Evolutionary conservation across 805 yeast genomes (phyloP), one percentile per base, ranked within the genome.

Genomic region (Myxozyma melibiosi): DNA sequence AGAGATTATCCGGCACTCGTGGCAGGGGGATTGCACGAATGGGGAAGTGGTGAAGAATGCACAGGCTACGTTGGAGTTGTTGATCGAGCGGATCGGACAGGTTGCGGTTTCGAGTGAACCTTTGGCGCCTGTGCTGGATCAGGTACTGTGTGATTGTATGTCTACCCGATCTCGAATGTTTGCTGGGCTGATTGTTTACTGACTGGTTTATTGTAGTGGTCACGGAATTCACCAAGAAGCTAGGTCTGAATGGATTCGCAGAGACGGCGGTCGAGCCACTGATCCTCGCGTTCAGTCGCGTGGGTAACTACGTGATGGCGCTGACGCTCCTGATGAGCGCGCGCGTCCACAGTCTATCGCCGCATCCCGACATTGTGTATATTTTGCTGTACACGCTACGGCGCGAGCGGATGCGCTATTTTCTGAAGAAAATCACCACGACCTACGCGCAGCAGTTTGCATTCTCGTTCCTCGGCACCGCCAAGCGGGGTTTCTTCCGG

Each of bases 401-500:
- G 6, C 9, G 33, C 6, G 9, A 30, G 33, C 13, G 14, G 7
- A 18, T 7, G 18, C 33, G n/a, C 7, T 28, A 20, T 5, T 11
- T 4, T 5, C 46, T 4, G 7, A 37, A n/a, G n/a, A n/a, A n/a
- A n/a, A n/a, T n/a, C n/a, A n/a, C n/a, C n/a, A n/a, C n/a, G n/a
- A n/a, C n/a, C n/a, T n/a, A n/a, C n/a, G 37, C 16, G 11, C 34
- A 27, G 31, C 3, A 41, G 25, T 25, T 14, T 41, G 42, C 51
- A 18, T 46, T 46, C 14, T 24, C 42, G 8, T 35, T 33, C 34
- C 27, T 18, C 25, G 8, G 22, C 11, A 20, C 34, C 2, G 37
- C 41, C 16, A 31, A 48, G 20, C 13, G 39, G 45, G 57, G 60
- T 4, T 34, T 40, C n/a, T 51, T 56, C 48, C 27, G 60, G 37